Base-by-base conservation (phyloP, 2,329 filamentous ascomycete species). In the Chaetomiaceae sp. region DNA sequence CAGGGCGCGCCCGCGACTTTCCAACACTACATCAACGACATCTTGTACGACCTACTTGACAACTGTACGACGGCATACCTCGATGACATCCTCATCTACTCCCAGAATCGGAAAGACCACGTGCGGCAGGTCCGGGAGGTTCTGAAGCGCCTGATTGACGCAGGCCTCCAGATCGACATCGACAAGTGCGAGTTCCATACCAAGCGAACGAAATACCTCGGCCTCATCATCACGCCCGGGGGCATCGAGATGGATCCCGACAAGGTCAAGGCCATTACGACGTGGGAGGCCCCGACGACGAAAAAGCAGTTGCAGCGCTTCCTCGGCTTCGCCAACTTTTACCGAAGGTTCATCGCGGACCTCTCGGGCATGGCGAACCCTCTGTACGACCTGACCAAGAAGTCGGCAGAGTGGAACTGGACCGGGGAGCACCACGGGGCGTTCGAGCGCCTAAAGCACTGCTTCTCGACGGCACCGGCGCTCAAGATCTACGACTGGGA, bases 291-390 rank as follows among this genome's bases (percentile, higher is more conserved):
- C 4, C 40, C 33, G 1, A 38, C 7, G 1, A 40, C 19, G 8
- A 4, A 11, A 8, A 38, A 3, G 3, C 15, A 51, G 8, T 8
- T 45, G 1, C 20, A 51, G 29, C n/a, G 19, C 1, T 50, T 51
- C 27, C 9, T 51, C 1, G 22, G 48, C 12, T 51, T 51, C 9
- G 33, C 8, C 6, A 50, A 50, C 4, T 50, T 50, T 27, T 50
- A 50, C n/a, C 19, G 29, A 12, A 8, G 47, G 3, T 51, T 51
- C 20, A 38, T 51, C 6, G 0, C 14, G 11, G 31, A 22, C 14
- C 44, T 51, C 5, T 44, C 48, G 1, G 20, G 33, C 3, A 37
- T 44, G 1, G 23, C 20, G 5, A 27, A 19, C 12, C 48, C 25
- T 8, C 12, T 51, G 2, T 27, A 44, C 19, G 15, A 43, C 23